Percentiles rank a stretch among this genome's conserved stretches.
Evolutionary conservation across 2,329 filamentous ascomycete genomes (phyloP).

Genomic region (Aspergillus oerlinghausenensis): DNA sequence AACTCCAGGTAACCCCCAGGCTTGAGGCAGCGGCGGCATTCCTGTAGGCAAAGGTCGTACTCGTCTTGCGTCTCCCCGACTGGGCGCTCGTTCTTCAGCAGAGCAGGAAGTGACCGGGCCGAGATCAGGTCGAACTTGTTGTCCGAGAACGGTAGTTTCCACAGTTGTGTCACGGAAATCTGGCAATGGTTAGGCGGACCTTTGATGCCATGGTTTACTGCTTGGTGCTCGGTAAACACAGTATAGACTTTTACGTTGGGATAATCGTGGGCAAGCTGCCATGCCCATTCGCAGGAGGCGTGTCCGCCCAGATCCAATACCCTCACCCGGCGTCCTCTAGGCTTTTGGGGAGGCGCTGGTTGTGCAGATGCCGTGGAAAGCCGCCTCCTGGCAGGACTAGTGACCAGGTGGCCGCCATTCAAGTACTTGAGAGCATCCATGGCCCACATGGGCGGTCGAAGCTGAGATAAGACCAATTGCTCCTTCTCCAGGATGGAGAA

Average conservation of each 20-base stretch:
- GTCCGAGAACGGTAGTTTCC: slow-evolving; percentile 77
- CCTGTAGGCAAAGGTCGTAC: slow-evolving; percentile 77
- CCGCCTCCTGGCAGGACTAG: slow-evolving; percentile 46
- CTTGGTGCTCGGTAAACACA: slow-evolving; percentile 70
- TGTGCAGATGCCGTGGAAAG: slow-evolving; percentile 26
- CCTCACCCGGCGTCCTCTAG: slow-evolving; percentile 49
- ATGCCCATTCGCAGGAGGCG: slow-evolving; percentile 87
- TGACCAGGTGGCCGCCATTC: slow-evolving; percentile 57
- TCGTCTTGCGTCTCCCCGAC: slow-evolving; percentile 70
- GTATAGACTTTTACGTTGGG: slow-evolving; percentile 84
- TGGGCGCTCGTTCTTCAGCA: slow-evolving; percentile 66
- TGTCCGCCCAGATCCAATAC: slow-evolving; percentile 86
- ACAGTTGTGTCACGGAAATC: slow-evolving; percentile 70
- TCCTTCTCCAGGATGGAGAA: slow-evolving; percentile 62
- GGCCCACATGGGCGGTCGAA: slow-evolving; percentile 57
- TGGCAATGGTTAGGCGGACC: slow-evolving; percentile 85
- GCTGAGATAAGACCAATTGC: slow-evolving; percentile 70
- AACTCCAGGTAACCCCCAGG: slow-evolving; percentile 92
- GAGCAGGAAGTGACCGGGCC: slow-evolving; percentile 76
- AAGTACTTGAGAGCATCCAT: slow-evolving; percentile 58
- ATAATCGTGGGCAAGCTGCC: slow-evolving; percentile 84
- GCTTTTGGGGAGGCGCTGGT: slow-evolving; percentile 17
- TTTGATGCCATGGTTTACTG: slow-evolving; percentile 69
- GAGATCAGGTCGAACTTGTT: slow-evolving; percentile 89
- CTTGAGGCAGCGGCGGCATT: slow-evolving; percentile 88